A percentile compares a stretch with the other conserved stretches of the same genome.
These are phyloP conservation scores for Cladosporium austrohemisphaericum DNA, from an alignment of 2,329 filamentous ascomycete genomes.

Conservation along the genomic window DNA sequence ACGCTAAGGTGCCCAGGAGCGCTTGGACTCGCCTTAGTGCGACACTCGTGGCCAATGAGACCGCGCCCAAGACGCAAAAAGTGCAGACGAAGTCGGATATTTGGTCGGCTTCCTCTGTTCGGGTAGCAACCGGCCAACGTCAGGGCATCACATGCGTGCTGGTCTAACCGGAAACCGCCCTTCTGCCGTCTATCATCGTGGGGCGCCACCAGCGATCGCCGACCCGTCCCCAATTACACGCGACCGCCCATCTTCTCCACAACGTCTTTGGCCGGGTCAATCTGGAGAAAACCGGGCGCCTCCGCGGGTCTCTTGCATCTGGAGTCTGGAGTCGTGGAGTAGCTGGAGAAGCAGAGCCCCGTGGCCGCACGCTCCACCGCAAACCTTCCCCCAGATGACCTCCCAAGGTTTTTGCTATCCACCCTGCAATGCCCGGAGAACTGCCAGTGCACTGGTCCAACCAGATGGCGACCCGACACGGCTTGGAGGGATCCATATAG, in stretches of 20 bases:
- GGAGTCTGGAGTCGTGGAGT: slow-evolving; percentile 10
- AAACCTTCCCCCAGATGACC: slow-evolving; percentile 4
- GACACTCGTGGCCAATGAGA: not conserved
- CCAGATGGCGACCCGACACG: slow-evolving; percentile 2
- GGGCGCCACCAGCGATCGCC: slow-evolving; percentile 1
- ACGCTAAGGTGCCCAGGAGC: slow-evolving; percentile 10
- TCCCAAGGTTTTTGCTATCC: slow-evolving; percentile 2
- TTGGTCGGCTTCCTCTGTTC: not conserved
- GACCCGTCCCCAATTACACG: not conserved
- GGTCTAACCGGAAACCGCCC: not conserved
- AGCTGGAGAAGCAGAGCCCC: slow-evolving; percentile 14
- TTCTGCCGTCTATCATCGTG: slow-evolving; percentile 8
- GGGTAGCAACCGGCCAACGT: slow-evolving; percentile 2
- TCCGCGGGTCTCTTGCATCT: not conserved
- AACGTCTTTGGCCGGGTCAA: not conserved
- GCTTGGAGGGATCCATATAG: slow-evolving; percentile 9
- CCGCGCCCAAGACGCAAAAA: not conserved
- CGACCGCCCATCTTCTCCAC: not conserved
- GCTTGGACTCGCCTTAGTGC: slow-evolving; percentile 5
- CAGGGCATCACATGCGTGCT: not conserved
- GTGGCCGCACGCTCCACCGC: slow-evolving; percentile 7
- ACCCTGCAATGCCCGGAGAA: not conserved
- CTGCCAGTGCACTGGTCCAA: not conserved
- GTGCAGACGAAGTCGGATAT: slow-evolving; percentile 1
- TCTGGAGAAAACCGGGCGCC: slow-evolving; percentile 6